Evolutionary conservation across 306 rosid species (phyloP).

Genomic region (Inga oerstediana): DNA sequence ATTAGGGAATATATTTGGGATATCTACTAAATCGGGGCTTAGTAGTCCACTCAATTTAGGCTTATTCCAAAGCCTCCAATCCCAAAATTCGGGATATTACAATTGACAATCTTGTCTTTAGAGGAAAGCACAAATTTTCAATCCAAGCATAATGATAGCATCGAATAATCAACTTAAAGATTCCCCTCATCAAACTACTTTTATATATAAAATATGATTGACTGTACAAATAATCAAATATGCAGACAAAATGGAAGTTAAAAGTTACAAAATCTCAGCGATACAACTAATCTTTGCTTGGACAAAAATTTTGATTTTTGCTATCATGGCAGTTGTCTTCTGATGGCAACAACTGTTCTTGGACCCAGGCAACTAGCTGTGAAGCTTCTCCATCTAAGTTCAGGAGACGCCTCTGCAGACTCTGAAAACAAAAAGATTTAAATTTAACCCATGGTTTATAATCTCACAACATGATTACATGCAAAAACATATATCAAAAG

Average conservation of each 20-base stretch:
- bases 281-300: constrained; percentile 52
- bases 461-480: neutral
- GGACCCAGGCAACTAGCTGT: constrained; percentile 63
- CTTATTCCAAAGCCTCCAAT: no score
- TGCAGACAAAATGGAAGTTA: constrained; percentile 1
- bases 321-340: constrained; percentile 35
- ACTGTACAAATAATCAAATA: constrained; percentile 30
- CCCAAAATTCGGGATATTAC: no score
- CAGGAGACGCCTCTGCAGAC: constrained; percentile 70
- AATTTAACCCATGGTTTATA: constrained; percentile 5
- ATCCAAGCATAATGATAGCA: neutral
- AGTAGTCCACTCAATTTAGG: no score
- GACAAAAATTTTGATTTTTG: constrained; percentile 51
- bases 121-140: neutral
- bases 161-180: neutral
- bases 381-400: constrained; percentile 66
- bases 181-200: neutral
- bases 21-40: no score
- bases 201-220: neutral
- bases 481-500: constrained; percentile 8
- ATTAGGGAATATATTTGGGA: no score
- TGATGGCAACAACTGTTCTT: constrained; percentile 56
- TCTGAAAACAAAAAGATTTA: constrained; percentile 42
- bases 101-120: neutral
- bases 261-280: constrained; percentile 28